Conservation (phyloP, 176 grass and related monocot species). For the Microstegium vimineum region DNA sequence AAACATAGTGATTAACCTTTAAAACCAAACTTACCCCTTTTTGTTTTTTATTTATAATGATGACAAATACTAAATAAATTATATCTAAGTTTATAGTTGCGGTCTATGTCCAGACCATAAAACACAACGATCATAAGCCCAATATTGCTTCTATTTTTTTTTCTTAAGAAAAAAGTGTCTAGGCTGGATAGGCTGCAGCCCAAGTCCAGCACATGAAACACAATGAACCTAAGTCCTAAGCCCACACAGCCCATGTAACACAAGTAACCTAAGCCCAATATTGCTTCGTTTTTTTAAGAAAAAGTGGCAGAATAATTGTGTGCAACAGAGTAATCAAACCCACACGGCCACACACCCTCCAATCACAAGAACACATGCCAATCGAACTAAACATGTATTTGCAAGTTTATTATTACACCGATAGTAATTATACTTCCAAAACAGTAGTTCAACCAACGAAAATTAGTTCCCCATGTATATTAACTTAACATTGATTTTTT, state of each 20-base stretch:
- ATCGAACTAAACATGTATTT: not conserved
- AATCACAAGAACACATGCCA: not conserved
- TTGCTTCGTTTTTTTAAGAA: not conserved
- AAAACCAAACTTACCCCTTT: not conserved
- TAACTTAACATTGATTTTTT: not conserved
- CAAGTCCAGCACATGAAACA: not conserved
- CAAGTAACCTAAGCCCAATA: not conserved
- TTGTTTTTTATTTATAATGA: not conserved
- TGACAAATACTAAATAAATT: not conserved
- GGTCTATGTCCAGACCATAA: not conserved
- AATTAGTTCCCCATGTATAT: not conserved
- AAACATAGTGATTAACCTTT: too few relatives aligned
- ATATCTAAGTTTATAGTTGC: not conserved
- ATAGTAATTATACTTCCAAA: not conserved
- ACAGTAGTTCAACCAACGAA: not conserved
- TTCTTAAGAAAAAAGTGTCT: not conserved
- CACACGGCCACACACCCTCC: too few relatives aligned
- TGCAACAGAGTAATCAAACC: not conserved
- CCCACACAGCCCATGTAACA: not conserved
- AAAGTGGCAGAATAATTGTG: not conserved
- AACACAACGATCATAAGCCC: not conserved
- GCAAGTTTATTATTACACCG: not conserved
- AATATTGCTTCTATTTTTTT: not conserved
- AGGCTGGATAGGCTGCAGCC: not conserved
- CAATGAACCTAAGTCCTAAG: not conserved